These are phyloP conservation scores for Cystobasidium ongulense DNA, from an alignment of 768 basidiomycete genomes.

Conservation along the genomic window DNA sequence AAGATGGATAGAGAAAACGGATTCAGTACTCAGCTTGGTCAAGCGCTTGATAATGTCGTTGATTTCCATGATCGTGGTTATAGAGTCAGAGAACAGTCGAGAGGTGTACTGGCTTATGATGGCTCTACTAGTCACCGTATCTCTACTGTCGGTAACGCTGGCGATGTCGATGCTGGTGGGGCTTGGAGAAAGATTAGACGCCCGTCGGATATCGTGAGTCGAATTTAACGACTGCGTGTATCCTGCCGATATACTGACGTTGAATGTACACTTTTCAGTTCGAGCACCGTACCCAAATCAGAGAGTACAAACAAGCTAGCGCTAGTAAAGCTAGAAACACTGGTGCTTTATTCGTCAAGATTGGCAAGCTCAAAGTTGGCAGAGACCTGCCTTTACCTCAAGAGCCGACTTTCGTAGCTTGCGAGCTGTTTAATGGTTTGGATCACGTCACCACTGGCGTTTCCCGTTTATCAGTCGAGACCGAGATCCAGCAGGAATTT, in stretches of 20 bases:
- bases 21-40: constrained; percentile 7
- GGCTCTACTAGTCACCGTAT: background rate
- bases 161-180: constrained; percentile 18
- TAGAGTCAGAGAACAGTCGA: constrained; percentile 9
- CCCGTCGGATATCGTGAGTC: constrained; percentile 23
- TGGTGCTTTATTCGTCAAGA: constrained; percentile 23
- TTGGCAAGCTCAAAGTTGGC: constrained; percentile 17
- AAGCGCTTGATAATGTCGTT: constrained; percentile 21
- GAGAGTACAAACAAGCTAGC: constrained; percentile 28
- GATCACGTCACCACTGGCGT: constrained; percentile 18
- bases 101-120: constrained; percentile 3
- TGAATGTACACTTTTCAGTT: background rate
- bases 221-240: too few species aligned
- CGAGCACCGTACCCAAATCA: constrained; percentile 27
- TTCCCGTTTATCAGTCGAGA: background rate
- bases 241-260: too few species aligned
- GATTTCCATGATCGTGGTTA: constrained; percentile 21
- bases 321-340: constrained; percentile 15
- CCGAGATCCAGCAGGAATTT: constrained; percentile 14
- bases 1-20: constrained; percentile 1
- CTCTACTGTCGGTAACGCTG: constrained; percentile 13
- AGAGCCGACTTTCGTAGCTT: constrained; percentile 12
- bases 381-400: background rate
- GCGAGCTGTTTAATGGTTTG: constrained; percentile 9
- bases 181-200: constrained; percentile 23